A percentile compares a stretch with the other conserved stretches of the same genome.
These are phyloP conservation scores for Mycena metata DNA, from an alignment of 768 basidiomycete species.

Conservation along the genomic window DNA sequence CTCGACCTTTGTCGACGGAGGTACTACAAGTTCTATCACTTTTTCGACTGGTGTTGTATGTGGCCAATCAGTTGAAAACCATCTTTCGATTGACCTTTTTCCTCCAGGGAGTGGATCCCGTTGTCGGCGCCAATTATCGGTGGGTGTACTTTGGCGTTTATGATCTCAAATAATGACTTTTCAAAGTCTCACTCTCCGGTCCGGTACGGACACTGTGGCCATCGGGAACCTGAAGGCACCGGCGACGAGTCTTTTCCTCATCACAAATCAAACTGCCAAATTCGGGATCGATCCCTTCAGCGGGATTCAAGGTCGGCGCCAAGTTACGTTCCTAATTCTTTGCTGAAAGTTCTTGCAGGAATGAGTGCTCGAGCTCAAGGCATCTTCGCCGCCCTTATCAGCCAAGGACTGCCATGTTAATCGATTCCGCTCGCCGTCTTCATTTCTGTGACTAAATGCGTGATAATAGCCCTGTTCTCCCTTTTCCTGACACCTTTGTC, in stretches of 20 bases:
- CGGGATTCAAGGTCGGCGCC: slow-evolving; percentile 62
- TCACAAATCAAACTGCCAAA: slow-evolving; percentile 65
- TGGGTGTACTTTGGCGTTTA: background rate
- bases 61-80: too few relatives aligned
- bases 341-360: slow-evolving; percentile 47
- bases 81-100: too few relatives aligned
- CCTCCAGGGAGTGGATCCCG: slow-evolving; percentile 62
- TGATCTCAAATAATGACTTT: background rate
- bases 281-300: slow-evolving; percentile 70
- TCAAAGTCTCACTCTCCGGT: slow-evolving; percentile 56
- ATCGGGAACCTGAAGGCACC: slow-evolving; percentile 59
- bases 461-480: slow-evolving; percentile 61
- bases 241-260: slow-evolving; percentile 59
- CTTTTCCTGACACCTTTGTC: slow-evolving; percentile 62
- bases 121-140: slow-evolving; percentile 59
- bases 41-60: slow-evolving; percentile 59
- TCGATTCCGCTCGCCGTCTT: background rate
- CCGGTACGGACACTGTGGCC: slow-evolving; percentile 62
- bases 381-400: slow-evolving; percentile 62
- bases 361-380: slow-evolving; percentile 65
- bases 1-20: slow-evolving; percentile 64
- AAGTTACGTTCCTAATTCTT: background rate
- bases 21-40: slow-evolving; percentile 58
- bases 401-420: slow-evolving; percentile 65
- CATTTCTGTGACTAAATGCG: background rate